Percentiles rank a stretch among this genome's conserved stretches.
These are phyloP conservation scores for Oryza meyeriana DNA, from an alignment of 176 grass and related monocot species.

Conservation along the genomic window DNA sequence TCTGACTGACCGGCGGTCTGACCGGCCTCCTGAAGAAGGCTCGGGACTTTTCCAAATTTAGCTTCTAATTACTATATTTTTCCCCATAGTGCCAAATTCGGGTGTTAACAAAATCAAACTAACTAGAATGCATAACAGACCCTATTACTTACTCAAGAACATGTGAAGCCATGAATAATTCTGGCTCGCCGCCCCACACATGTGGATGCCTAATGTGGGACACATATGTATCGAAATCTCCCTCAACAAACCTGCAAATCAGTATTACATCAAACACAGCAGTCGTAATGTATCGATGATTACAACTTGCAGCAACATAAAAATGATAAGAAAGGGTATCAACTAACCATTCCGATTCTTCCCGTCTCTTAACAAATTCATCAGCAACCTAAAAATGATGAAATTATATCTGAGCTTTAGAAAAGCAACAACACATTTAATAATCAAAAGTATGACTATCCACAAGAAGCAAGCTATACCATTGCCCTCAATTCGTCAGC, in stretches of 20 bases:
- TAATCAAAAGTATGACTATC: background rate
- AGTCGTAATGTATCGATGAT: background rate
- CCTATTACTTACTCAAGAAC: constrained; percentile 67
- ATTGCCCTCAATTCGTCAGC: constrained; percentile 82
- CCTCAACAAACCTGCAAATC: constrained; percentile 71
- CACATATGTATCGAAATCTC: constrained; percentile 85
- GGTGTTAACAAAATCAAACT: too few species aligned
- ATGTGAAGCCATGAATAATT: constrained; percentile 84
- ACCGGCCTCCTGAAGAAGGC: too few species aligned
- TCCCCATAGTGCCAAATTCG: too few species aligned
- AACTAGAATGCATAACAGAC: background rate
- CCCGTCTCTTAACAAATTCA: constrained; percentile 76
- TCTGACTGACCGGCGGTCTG: too few species aligned
- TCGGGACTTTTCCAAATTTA: too few species aligned
- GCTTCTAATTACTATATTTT: too few species aligned
- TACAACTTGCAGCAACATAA: background rate
- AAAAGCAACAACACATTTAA: background rate
- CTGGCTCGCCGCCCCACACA: constrained; percentile 85
- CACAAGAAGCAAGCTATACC: constrained; percentile 31
- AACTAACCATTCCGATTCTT: constrained; percentile 84
- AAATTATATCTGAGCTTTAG: constrained; percentile 5
- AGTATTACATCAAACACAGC: background rate
- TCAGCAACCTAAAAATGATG: constrained; percentile 57
- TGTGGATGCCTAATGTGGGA: constrained; percentile 72
- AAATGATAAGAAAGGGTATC: background rate